Evolutionary conservation across 768 basidiomycete genomes (phyloP).

Genomic region (Daedaleopsis nitida): DNA sequence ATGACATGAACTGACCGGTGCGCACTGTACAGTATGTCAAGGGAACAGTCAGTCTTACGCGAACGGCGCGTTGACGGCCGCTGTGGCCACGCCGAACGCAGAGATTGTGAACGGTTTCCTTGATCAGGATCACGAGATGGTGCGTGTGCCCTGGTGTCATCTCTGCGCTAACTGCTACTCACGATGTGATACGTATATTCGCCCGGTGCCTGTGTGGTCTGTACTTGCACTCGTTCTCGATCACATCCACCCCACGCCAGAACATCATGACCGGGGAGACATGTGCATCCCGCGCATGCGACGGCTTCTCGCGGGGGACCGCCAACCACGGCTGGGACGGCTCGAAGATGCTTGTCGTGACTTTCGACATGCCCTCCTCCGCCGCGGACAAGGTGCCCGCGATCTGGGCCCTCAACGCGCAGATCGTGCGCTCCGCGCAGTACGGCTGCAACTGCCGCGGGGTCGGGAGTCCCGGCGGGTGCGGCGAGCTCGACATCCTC

Average conservation of each 20-base stretch:
- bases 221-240: too few relatives aligned
- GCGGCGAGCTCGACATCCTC: constrained; percentile 33
- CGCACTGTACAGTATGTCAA: constrained; percentile 25
- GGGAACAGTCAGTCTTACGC: constrained; percentile 34
- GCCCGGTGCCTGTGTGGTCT: too few relatives aligned
- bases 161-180: neutral
- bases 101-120: constrained; percentile 21
- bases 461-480: constrained; percentile 23
- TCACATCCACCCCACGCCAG: constrained; percentile 6
- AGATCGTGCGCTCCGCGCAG: constrained; percentile 32
- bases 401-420: constrained; percentile 32
- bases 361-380: constrained; percentile 31
- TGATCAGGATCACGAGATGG: constrained; percentile 8
- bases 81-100: constrained; percentile 27
- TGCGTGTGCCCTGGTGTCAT: constrained; percentile 1
- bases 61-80: constrained; percentile 24
- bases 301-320: constrained; percentile 32
- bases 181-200: neutral
- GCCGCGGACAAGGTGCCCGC: constrained; percentile 26
- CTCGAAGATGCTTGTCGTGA: constrained; percentile 30
- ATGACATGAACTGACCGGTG: neutral
- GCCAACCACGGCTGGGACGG: constrained; percentile 32
- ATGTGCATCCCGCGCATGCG: constrained; percentile 24
- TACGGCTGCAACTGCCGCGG: constrained; percentile 37
- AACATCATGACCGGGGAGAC: constrained; percentile 31